Evolutionary conservation across 495 filamentous ascomycete species (phyloP), one percentile per base, ranked within the genome.

Genomic region (Neohortaea acidophila): DNA sequence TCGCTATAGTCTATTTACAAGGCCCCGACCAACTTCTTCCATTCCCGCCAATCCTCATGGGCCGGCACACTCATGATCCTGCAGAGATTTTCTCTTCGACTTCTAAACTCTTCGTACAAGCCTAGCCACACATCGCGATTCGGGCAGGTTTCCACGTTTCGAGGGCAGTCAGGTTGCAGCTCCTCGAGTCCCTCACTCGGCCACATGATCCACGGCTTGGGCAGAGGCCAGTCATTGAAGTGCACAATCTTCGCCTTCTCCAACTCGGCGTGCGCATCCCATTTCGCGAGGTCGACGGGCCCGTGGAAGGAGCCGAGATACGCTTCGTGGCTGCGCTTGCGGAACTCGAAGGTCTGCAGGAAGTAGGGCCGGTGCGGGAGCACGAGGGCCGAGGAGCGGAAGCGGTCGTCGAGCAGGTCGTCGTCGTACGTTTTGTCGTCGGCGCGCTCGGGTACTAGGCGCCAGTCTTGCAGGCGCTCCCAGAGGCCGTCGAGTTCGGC

Each of bases 141-240:
- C 1, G 64, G 60, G 56, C 81, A 84, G 12, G 68, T 46, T 48
- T 39, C 46, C 54, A 65, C 33, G 57, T 63, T 19, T 24, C 67
- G 64, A 36, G 70, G 67, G 28, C 73, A 77, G 40, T 61, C 63
- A 0, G 78, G 75, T 51, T 81, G 70, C 43, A 70, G 65, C 20
- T 69, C 61, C 2, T 61, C 56, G 17, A 79, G 50, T 39, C 67
- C 47, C 11, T 65, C 55, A 23, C 69, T 64, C 15, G 72, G 61
- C 66, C 68, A 75, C 56, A 68, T 65, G 14, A 81, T 56, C 80
- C 80, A 85, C 0, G 81, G 81, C 54, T 87, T 87, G 2, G 81
- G 79, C 28, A 84, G 46, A 3, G 82, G 82, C 73, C 75, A 81
- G 50, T 89, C 83, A 2, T 70, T 77, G 50, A 92, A 87, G 57